phyloP scores from a whole-genome alignment of 106 monocot species.

The Acorus gramineus region DNA sequence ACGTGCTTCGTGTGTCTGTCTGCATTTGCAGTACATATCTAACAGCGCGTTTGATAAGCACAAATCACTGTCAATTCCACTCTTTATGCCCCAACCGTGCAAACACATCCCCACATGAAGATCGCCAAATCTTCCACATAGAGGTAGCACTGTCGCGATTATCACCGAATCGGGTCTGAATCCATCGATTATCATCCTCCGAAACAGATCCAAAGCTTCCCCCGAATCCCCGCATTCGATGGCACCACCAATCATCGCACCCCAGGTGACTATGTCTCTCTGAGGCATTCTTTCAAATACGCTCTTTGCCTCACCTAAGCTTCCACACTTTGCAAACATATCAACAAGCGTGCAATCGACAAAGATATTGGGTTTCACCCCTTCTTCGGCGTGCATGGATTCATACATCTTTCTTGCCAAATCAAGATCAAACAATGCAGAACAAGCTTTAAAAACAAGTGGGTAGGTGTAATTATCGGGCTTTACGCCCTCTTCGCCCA shows the following conservation, averaged over 20 bases:
- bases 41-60: slow-evolving; percentile 47
- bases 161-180: slow-evolving; percentile 35
- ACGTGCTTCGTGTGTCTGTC: slow-evolving; percentile 3
- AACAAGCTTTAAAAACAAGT: slow-evolving; percentile 39
- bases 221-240: slow-evolving; percentile 25
- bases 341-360: slow-evolving; percentile 34
- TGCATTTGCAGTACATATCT: slow-evolving; percentile 65
- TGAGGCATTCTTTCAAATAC: slow-evolving; percentile 30
- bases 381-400: slow-evolving; percentile 4
- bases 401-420: slow-evolving; percentile 22
- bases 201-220: slow-evolving; percentile 34
- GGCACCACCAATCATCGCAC: slow-evolving; percentile 30
- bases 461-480: slow-evolving; percentile 54
- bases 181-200: slow-evolving; percentile 30
- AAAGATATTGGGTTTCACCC: slow-evolving; percentile 16
- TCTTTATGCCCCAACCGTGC: slow-evolving; percentile 32
- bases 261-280: slow-evolving; percentile 40
- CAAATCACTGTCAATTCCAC: slow-evolving; percentile 24
- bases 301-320: slow-evolving; percentile 18
- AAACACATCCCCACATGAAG: slow-evolving; percentile 27
- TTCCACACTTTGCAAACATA: slow-evolving; percentile 44
- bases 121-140: slow-evolving; percentile 34
- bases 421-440: slow-evolving; percentile 14
- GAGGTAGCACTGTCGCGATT: slow-evolving; percentile 36
- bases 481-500: slow-evolving; percentile 1